Evolutionary conservation across 805 yeast species (phyloP), one percentile per base, ranked within the genome.

Genomic region (Candida multigemmis): DNA sequence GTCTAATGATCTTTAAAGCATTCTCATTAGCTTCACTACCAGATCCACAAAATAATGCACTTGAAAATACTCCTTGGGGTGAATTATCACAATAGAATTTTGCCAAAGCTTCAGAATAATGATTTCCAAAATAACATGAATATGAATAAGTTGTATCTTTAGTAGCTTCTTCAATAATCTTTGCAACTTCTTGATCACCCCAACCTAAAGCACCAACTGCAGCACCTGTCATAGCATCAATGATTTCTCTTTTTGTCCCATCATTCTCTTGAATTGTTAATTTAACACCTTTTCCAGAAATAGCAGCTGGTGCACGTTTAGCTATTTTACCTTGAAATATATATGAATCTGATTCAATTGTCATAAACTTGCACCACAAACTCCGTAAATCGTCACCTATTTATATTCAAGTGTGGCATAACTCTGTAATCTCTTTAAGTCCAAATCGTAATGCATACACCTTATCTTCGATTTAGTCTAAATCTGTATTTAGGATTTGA

Each of bases 281-380:
- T 36, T 47, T 48, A 26, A 49, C 37, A 19, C 74, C 74, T 22
- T 57, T 46, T 24, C 71, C 70, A 12, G 47, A 52, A 23, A 60
- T 53, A 28, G 62, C 64, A 31, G 50, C 51, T 4, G 64, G 59
- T 22, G 56, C 51, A 27, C 44, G 46, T 35, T 57, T 48, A 34
- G 46, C 43, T 26, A 68, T 46, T 28, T 54, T 44, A 20, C 53
- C 62, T 43, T 65, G 71, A 49, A 68, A 66, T 20, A 62, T 54
- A 40, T 57, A 47, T 7, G 70, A 61, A 14, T 40, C 38, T 25
- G 36, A 29, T 14, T 35, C 27, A 21, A 21, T 12, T 16, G n/a
- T n/a, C 16, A 21, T 14, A 21, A 11, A n/a, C 9, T 21, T n/a
- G 23, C 7, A 14, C 23, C 7, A 11, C 13, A 12, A 12, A 22